Percentiles rank a stretch among this genome's conserved stretches.
Conservation (phyloP, 2,329 filamentous ascomycete genomes). For the Fusarium papillatum region DNA sequence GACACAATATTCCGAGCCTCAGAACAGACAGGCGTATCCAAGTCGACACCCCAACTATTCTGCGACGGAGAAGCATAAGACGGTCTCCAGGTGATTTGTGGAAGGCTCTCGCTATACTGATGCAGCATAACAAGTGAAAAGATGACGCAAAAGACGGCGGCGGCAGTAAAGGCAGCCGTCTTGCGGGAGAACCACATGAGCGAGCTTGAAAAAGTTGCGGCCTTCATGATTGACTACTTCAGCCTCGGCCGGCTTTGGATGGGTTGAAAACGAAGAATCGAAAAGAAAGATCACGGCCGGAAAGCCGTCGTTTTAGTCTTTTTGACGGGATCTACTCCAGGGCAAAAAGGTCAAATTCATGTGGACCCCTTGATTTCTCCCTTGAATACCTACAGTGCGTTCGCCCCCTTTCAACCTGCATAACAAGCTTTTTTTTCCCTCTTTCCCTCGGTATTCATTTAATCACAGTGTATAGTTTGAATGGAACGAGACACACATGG, state of each 20-base stretch:
- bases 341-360: not conserved
- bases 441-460: not conserved
- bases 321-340: not conserved
- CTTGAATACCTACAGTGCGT: not conserved
- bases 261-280: not conserved
- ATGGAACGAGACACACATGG: not conserved
- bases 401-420: not conserved
- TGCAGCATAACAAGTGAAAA: not conserved
- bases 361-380: not conserved
- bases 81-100: not conserved
- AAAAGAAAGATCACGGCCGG: not conserved
- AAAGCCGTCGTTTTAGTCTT: not conserved
- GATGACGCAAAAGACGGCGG: not conserved
- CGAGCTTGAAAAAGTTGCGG: not conserved
- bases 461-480: not conserved
- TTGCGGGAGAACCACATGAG: constrained; percentile 1
- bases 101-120: not conserved
- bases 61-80: not conserved
- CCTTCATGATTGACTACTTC: not conserved
- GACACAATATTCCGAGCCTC: not conserved
- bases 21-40: not conserved
- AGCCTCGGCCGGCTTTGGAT: not conserved
- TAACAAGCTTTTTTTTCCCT: not conserved
- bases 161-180: not conserved
- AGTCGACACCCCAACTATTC: not conserved